Evolutionary conservation across 202 grass and related monocot species (phyloP).

Genomic region (Carex arenaria): DNA sequence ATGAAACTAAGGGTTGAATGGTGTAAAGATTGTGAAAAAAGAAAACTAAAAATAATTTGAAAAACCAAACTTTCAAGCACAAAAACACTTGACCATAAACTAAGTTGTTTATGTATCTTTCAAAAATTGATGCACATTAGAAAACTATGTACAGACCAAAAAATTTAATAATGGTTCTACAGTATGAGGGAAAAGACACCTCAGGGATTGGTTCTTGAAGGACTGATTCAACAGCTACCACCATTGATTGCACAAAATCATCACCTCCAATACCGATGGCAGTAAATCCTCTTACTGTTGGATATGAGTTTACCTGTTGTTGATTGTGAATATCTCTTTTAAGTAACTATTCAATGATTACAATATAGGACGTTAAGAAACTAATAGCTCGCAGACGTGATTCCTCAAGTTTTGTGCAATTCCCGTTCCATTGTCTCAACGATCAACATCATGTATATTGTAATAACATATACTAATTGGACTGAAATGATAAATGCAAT

Average conservation of each 20-base stretch:
- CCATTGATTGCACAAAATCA: constrained; percentile 97
- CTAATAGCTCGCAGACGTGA: background rate
- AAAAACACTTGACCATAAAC: background rate
- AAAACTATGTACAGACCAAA: background rate
- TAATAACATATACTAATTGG: background rate
- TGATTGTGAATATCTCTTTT: background rate
- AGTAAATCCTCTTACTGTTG: constrained; percentile 82
- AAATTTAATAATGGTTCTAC: background rate
- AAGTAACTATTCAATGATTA: background rate
- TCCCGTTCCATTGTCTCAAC: background rate
- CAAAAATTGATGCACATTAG: background rate
- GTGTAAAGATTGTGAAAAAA: background rate
- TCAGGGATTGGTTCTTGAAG: constrained; percentile 80
- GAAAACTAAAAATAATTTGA: background rate
- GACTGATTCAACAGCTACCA: constrained; percentile 86
- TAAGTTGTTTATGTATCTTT: background rate
- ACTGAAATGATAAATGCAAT: background rate
- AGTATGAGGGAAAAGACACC: constrained; percentile 36
- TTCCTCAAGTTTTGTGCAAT: background rate
- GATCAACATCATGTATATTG: background rate
- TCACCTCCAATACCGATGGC: constrained; percentile 94
- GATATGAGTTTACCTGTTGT: constrained; percentile 85
- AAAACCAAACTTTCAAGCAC: background rate
- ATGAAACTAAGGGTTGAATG: background rate
- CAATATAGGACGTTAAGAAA: background rate